phyloP scores from a whole-genome alignment of 257 asterid species.

The Handroanthus guayacan region DNA sequence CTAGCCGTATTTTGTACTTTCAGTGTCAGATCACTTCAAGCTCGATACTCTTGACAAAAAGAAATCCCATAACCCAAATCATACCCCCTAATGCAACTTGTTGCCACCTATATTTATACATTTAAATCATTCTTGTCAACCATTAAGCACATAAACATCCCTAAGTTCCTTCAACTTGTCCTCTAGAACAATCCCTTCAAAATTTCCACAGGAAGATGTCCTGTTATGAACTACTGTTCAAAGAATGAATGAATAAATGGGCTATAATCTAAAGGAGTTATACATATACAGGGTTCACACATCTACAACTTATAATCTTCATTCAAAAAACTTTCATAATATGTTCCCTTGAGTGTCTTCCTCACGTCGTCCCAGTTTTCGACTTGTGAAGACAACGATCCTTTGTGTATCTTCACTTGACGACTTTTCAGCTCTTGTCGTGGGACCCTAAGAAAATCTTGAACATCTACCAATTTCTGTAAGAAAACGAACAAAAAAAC shows the following conservation, averaged over 20 bases:
- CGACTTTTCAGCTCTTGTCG: slow-evolving; percentile 66
- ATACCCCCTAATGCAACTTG: too few relatives aligned
- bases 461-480: slow-evolving; percentile 82
- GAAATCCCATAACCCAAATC: too few relatives aligned
- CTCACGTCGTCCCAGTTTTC: slow-evolving; percentile 84
- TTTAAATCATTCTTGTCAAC: slow-evolving; percentile 16
- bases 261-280: slow-evolving; percentile 40
- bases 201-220: slow-evolving; percentile 52
- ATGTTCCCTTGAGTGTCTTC: slow-evolving; percentile 76
- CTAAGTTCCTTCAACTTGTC: not conserved
- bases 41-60: too few relatives aligned
- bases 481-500: not conserved
- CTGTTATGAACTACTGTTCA: slow-evolving; percentile 50
- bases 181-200: slow-evolving; percentile 41
- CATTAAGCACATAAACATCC: slow-evolving; percentile 1
- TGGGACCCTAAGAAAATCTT: slow-evolving; percentile 83
- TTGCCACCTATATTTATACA: not conserved
- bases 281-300: slow-evolving; percentile 42
- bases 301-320: slow-evolving; percentile 69
- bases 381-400: slow-evolving; percentile 75
- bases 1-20: too few relatives aligned
- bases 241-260: slow-evolving; percentile 65
- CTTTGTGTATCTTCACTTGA: slow-evolving; percentile 92
- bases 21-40: too few relatives aligned
- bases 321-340: slow-evolving; percentile 60